Percentiles rank a stretch among this genome's conserved stretches.
phyloP scores from a whole-genome alignment of 129 eudicot genomes.

The Helichrysum umbraculigerum region DNA sequence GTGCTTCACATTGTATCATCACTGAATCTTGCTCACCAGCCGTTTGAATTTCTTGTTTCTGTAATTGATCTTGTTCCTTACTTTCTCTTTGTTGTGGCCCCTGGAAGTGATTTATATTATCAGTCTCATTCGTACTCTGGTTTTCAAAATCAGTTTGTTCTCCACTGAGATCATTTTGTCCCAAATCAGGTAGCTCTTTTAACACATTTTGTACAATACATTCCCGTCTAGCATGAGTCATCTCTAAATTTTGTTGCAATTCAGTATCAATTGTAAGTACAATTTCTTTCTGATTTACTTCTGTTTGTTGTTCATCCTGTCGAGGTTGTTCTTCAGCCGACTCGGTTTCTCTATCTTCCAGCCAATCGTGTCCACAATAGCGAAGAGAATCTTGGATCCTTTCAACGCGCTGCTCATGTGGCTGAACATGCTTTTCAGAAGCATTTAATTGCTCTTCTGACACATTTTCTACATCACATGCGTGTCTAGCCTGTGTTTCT shows the following conservation, averaged over 20 bases:
- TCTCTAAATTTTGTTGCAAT: background rate
- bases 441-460: conserved; percentile 4
- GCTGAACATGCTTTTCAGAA: background rate
- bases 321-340: conserved; percentile 17
- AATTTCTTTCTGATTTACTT: conserved; percentile 22
- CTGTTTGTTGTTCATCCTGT: conserved; percentile 9
- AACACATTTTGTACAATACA: background rate
- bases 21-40: conserved; percentile 22
- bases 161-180: background rate
- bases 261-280: background rate
- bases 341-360: conserved; percentile 14
- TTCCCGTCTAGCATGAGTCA: no score
- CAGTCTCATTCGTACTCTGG: background rate
- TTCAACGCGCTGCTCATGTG: background rate
- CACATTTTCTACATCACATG: background rate
- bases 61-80: background rate
- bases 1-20: conserved; percentile 28
- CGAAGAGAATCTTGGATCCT: background rate
- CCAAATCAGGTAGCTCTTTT: background rate
- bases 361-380: background rate
- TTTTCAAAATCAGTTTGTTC: background rate
- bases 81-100: background rate
- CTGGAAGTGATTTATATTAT: background rate
- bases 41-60: background rate
- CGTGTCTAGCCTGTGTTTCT: background rate